Base-by-base conservation (phyloP, 2,329 filamentous ascomycete species). In the Clarireedia sp. region DNA sequence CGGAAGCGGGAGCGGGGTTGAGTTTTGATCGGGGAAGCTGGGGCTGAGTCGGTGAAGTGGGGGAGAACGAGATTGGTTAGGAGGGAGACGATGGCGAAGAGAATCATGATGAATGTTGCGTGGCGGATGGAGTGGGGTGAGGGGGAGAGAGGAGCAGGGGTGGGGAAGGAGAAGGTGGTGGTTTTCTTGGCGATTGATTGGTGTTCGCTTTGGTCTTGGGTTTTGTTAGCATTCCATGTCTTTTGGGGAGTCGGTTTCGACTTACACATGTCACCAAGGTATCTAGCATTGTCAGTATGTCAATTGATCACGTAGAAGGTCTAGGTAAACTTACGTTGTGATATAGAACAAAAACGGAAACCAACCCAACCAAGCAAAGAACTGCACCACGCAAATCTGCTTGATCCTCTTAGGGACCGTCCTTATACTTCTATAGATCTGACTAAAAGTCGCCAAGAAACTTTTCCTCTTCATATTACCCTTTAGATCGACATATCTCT, bases 311-410 rank as follows among this genome's bases (percentile, higher is more conserved):
- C 6, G 29, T 19, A 10, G 12, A 14, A 6, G 21, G 8, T 7
- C 29, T 3, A n/a, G n/a, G 29, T 8, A 8, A 16, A 56, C 53
- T 53, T 59, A 69, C 45, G 55, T 67, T 9, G 67, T 66, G 44
- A 61, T 65, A 54, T 71, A 70, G 46, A 67, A 71, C 12, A 71
- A 58, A 53, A 71, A 70, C 5, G 64, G 64, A 57, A 69, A 71
- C 69, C 69, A 71, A 2, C 64, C 67, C 26, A 70, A 57, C 66
- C 67, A 69, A 16, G 67, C 60, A 51, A 63, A 64, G 33, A 68
- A 67, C 37, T 68, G 66, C 26, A 66, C 59, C 14, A 57, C 40
- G 44, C 62, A 68, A 2, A 68, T 59, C 33, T 53, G 55, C 43
- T 38, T 45, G 19, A 60, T 55, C 12, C 41, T 46, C 38, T 10